Evolutionary conservation across 2,329 filamentous ascomycete genomes (phyloP).

Genomic region (Davidsoniella eucalypti): DNA sequence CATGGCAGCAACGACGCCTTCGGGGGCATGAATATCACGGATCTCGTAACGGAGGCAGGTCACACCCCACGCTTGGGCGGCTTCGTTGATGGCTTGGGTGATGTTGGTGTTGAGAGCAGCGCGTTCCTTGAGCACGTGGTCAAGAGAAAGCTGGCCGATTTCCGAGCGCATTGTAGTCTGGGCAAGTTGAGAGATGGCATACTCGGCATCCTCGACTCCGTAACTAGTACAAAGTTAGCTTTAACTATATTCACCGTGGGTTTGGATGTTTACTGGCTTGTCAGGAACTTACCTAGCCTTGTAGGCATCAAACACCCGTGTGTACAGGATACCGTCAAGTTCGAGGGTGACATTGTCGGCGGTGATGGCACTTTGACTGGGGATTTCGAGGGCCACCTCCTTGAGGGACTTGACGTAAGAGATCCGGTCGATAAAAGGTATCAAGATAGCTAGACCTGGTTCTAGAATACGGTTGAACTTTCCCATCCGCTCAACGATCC

Average conservation of each 20-base stretch:
- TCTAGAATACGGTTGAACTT: conserved; percentile 89
- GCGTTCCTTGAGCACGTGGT: conserved; percentile 95
- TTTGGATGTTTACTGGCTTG: not conserved
- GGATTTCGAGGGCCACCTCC: conserved; percentile 91
- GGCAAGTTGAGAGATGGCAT: conserved; percentile 92
- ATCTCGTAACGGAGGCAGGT: conserved; percentile 96
- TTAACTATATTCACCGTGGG: not conserved
- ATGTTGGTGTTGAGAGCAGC: conserved; percentile 95
- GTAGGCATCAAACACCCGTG: conserved; percentile 91
- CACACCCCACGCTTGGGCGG: conserved; percentile 91
- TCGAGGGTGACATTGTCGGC: conserved; percentile 97
- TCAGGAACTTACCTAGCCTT: conserved; percentile 60
- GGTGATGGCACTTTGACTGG: conserved; percentile 92
- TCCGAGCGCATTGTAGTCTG: conserved; percentile 99
- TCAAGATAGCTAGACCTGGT: conserved; percentile 74
- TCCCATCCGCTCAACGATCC: conserved; percentile 99
- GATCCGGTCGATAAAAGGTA: conserved; percentile 87
- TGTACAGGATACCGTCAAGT: conserved; percentile 89
- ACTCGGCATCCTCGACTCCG: conserved; percentile 95
- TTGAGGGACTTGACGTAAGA: conserved; percentile 97
- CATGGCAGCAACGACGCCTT: conserved; percentile 90
- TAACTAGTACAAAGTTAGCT: conserved; percentile 44
- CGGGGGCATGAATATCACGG: conserved; percentile 90
- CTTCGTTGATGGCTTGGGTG: conserved; percentile 96
- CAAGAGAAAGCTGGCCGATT: conserved; percentile 88